phyloP scores from a whole-genome alignment of 73 alveolate genomes.

The Paramecium octaurelia region DNA sequence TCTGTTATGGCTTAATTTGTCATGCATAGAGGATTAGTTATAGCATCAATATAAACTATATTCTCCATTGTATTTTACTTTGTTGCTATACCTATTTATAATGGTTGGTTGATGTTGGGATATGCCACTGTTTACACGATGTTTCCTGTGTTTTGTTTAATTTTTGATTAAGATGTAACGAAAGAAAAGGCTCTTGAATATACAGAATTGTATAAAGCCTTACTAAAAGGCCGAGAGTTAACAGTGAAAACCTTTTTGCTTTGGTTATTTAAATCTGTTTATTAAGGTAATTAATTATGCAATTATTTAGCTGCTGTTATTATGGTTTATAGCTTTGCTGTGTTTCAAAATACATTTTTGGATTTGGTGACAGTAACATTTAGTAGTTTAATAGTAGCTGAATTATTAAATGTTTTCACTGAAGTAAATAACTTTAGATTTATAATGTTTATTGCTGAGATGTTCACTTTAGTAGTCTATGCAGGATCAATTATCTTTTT shows the following conservation, averaged over 20 bases:
- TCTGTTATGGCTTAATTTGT: conserved; percentile 89
- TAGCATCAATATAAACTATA: conserved; percentile 87
- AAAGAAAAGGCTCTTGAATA: conserved; percentile 76
- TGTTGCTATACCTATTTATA: conserved; percentile 96
- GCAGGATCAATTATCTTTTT: conserved; percentile 69
- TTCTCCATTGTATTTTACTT: conserved; percentile 87
- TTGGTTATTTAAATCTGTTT: conserved; percentile 84
- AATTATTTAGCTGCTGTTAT: conserved; percentile 71
- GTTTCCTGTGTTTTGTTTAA: conserved; percentile 92
- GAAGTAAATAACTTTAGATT: conserved; percentile 85
- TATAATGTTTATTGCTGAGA: conserved; percentile 81
- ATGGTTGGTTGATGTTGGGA: conserved; percentile 96
- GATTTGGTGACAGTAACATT: conserved; percentile 94
- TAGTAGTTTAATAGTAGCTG: conserved; percentile 88
- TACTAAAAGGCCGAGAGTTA: conserved; percentile 86
- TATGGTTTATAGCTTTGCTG: conserved; percentile 78
- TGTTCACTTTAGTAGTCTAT: conserved; percentile 77
- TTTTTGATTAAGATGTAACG: conserved; percentile 91
- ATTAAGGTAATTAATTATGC: background rate
- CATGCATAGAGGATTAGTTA: conserved; percentile 96
- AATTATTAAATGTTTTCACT: conserved; percentile 90
- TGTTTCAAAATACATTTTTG: conserved; percentile 86
- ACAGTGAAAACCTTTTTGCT: conserved; percentile 88
- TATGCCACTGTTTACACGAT: conserved; percentile 94
- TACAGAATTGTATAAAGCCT: conserved; percentile 88